These are phyloP conservation scores for Agaricus blazei DNA, from an alignment of 768 basidiomycete species.

Conservation along the genomic window DNA sequence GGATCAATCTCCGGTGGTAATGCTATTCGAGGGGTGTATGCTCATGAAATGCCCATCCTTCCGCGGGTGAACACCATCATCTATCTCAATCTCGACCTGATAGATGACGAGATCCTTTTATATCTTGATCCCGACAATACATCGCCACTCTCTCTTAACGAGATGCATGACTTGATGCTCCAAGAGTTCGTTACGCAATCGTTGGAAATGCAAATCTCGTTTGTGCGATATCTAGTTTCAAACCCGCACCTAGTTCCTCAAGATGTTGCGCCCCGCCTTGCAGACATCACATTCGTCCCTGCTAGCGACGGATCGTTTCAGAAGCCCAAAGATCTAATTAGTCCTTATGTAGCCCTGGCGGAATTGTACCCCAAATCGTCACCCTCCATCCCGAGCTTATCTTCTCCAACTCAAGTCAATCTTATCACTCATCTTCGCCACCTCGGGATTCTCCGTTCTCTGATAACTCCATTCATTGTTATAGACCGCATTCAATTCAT, in stretches of 20 bases:
- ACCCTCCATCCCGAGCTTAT: slow-evolving; percentile 10
- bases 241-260: slow-evolving; percentile 20
- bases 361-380: slow-evolving; percentile 19
- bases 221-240: slow-evolving; percentile 15
- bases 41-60: not conserved
- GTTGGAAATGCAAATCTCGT: not conserved
- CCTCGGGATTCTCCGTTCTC: slow-evolving; percentile 21
- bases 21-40: slow-evolving; percentile 1
- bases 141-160: slow-evolving; percentile 10
- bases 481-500: slow-evolving; percentile 31
- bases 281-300: slow-evolving; percentile 21
- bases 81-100: slow-evolving; percentile 2
- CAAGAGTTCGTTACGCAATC: slow-evolving; percentile 6
- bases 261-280: slow-evolving; percentile 18
- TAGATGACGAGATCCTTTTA: slow-evolving; percentile 2
- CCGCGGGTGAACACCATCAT: not conserved
- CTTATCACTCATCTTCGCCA: slow-evolving; percentile 17
- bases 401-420: slow-evolving; percentile 9
- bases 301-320: slow-evolving; percentile 14
- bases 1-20: not conserved
- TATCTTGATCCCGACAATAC: slow-evolving; percentile 16
- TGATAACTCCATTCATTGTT: slow-evolving; percentile 25
- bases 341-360: slow-evolving; percentile 26
- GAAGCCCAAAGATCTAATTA: slow-evolving; percentile 22
- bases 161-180: slow-evolving; percentile 4